Evolutionary conservation across 441 rosid genomes (phyloP), one percentile per base, ranked within the genome.

Genomic region (Aquilaria agallochum): DNA sequence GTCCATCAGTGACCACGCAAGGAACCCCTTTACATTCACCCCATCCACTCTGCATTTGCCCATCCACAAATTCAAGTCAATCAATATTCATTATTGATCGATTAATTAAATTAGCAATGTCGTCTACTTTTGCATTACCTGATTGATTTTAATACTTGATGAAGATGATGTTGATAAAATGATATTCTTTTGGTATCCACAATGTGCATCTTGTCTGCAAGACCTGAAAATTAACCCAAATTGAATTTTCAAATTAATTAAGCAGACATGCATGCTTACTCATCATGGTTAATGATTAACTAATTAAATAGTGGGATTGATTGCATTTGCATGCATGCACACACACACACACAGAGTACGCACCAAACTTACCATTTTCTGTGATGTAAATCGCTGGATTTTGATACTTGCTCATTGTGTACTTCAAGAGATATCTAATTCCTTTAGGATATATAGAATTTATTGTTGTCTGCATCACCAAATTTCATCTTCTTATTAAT

Each of bases 1-100:
- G 63, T 74, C 74, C 78, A 74, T 62, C 64, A 74, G 54, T 3
- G 74, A 74, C 78, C 78, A 74, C 55, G 59, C 59, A 54, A 32
- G 69, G 62, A 69, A 74, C 13, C 78, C 78, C 60, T 69, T 74
- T 9, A 74, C 14, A 49, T 11, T 69, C 58, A 73, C 77, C 2
- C 55, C 50, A 64, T 69, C 9, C 13, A 50, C 14, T 57, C 76
- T 73, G 50, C 11, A 54, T 12, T 12, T 56, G 58, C 53, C 30
- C 14, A 52, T 4, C 15, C 31, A 15, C 56, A 8, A 47, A 56
- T 40, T 34, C 55, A 27, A 32, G 5, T 32, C 9, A 27, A 3
- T 36, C 7, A 36, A 36, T 20, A 20, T 20, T 34, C 40, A 34
- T 1, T 5, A 34, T 34, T 34, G 6, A 34, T 34, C 5, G 40